A percentile compares a stretch with the other conserved stretches of the same genome.
Evolutionary conservation across 768 basidiomycete species (phyloP).

Genomic region (Neoboletus subvelutipes): DNA sequence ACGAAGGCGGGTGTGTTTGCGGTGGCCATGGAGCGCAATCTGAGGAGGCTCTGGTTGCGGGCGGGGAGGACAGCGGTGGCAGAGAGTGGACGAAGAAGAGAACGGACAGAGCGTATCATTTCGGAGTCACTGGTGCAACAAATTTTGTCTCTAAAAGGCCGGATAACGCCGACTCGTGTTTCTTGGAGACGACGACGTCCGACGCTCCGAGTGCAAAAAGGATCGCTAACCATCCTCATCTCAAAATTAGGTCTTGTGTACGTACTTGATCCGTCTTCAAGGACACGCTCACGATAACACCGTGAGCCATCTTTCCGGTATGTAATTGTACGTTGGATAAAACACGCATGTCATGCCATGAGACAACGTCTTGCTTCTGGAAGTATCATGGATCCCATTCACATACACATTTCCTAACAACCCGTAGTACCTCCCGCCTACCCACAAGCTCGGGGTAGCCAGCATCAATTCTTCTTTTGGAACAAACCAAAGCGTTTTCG

Average conservation of each 20-base stretch:
- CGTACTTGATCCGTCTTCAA: background rate
- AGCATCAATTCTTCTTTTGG: constrained; percentile 8
- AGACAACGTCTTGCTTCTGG: too few relatives aligned
- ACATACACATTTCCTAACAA: background rate
- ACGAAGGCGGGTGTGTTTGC: constrained; percentile 61
- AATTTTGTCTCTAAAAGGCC: constrained; percentile 13
- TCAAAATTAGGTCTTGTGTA: background rate
- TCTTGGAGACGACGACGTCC: background rate
- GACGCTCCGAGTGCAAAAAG: background rate
- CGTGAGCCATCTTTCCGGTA: background rate
- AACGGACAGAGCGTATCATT: constrained; percentile 34
- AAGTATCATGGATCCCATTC: too few relatives aligned
- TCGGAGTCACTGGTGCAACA: constrained; percentile 2
- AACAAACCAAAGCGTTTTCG: constrained; percentile 45
- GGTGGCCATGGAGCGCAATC: constrained; percentile 57
- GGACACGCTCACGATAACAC: background rate
- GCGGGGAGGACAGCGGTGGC: constrained; percentile 27
- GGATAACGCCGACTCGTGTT: constrained; percentile 22
- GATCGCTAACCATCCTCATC: background rate
- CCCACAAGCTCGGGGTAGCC: background rate
- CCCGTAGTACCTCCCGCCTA: background rate
- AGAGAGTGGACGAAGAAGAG: constrained; percentile 27
- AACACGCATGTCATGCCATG: too few relatives aligned
- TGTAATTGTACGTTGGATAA: background rate
- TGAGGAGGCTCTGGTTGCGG: constrained; percentile 8